phyloP scores from a whole-genome alignment of 192 early-diverging fungal species.

The Phycomyces blakesleeanus region DNA sequence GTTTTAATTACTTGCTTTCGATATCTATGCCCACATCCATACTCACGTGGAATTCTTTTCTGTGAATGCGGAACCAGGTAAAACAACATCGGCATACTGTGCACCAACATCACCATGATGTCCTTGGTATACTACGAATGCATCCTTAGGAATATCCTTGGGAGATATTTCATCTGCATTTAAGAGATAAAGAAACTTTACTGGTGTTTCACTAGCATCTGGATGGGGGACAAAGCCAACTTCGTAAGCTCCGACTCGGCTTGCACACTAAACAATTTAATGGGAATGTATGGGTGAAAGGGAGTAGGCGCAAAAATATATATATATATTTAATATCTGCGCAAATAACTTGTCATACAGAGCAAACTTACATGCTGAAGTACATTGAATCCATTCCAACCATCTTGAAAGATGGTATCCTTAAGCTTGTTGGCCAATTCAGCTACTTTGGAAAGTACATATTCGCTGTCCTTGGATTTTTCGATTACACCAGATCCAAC shows the following conservation, averaged over 20 bases:
- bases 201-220: conserved; percentile 29
- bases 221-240: conserved; percentile 75
- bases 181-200: conserved; percentile 85
- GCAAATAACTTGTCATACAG: too few relatives aligned
- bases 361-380: conserved; percentile 72
- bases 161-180: conserved; percentile 83
- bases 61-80: conserved; percentile 93
- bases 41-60: conserved; percentile 83
- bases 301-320: too few relatives aligned
- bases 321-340: too few relatives aligned
- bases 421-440: conserved; percentile 64
- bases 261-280: conserved; percentile 65
- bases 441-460: conserved; percentile 69
- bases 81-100: conserved; percentile 89
- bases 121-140: conserved; percentile 98
- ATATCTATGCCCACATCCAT: too few relatives aligned
- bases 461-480: conserved; percentile 60
- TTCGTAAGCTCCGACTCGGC: conserved; percentile 84
- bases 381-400: conserved; percentile 87
- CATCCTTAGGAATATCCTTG: conserved; percentile 75
- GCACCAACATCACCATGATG: conserved; percentile 98
- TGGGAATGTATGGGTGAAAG: too few relatives aligned
- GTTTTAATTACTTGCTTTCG: too few relatives aligned
- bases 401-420: conserved; percentile 62
- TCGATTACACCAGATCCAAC: conserved; percentile 80